Evolutionary conservation across 106 monocot species (phyloP).

Genomic region (Alisma plantagoaquatica): DNA sequence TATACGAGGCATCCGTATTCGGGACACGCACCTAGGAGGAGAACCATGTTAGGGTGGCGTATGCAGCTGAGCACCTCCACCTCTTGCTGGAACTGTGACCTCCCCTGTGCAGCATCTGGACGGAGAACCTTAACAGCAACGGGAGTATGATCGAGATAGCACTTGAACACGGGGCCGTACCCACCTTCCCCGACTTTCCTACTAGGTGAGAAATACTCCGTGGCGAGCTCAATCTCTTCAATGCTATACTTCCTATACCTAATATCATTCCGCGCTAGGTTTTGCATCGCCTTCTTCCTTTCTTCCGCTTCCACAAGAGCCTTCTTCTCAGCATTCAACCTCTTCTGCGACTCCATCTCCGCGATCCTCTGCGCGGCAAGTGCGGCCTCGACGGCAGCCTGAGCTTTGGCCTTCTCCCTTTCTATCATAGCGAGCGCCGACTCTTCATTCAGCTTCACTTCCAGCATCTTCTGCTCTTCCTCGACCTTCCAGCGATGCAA

Average conservation of each 20-base stretch:
- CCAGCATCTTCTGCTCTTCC: slow-evolving; percentile 36
- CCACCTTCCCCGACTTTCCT: slow-evolving; percentile 65
- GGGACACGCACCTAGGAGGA: slow-evolving; percentile 46
- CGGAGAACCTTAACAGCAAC: slow-evolving; percentile 62
- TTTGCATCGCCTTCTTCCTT: slow-evolving; percentile 20
- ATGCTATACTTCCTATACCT: slow-evolving; percentile 65
- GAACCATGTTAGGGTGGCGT: slow-evolving; percentile 50
- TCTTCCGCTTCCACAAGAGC: slow-evolving; percentile 49
- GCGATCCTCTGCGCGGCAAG: slow-evolving; percentile 55
- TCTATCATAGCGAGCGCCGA: slow-evolving; percentile 42
- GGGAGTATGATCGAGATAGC: slow-evolving; percentile 50
- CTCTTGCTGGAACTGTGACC: slow-evolving; percentile 62
- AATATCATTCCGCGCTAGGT: slow-evolving; percentile 1
- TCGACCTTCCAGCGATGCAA: slow-evolving; percentile 55
- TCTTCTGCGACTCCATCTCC: slow-evolving; percentile 64
- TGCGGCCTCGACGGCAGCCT: slow-evolving; percentile 55
- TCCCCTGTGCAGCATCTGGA: slow-evolving; percentile 57
- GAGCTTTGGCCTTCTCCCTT: slow-evolving; percentile 47
- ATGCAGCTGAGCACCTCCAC: slow-evolving; percentile 57
- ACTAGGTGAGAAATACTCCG: slow-evolving; percentile 35
- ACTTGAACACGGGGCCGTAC: slow-evolving; percentile 56
- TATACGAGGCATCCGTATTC: slow-evolving; percentile 53
- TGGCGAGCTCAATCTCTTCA: slow-evolving; percentile 73
- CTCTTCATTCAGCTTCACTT: slow-evolving; percentile 39
- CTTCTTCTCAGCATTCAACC: slow-evolving; percentile 54